Base-by-base conservation (phyloP, 345 rosid genomes). In the Kernera saxatilis region DNA sequence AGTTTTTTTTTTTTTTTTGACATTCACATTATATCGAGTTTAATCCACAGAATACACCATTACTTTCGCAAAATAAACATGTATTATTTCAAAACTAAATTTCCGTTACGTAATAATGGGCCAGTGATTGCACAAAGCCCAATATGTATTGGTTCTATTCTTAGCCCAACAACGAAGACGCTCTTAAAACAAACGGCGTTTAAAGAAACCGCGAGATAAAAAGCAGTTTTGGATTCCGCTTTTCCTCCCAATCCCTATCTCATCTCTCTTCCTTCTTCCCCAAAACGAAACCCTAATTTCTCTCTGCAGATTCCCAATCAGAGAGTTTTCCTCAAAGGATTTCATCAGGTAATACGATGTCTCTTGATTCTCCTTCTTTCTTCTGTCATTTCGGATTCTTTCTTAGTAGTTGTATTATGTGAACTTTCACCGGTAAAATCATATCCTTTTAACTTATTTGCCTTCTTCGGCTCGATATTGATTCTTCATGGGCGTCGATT, bases 261-360 rank as follows among this genome's bases (percentile, higher is more conserved):
- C 37, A 17, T 23, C 30, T n/a, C 22, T 44, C 19, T 5, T 23
- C 32, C 43, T 39, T 52, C 36, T 21, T 60, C 49, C 63, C 39
- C 45, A 54, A 44, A 44, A 45, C 53, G 67, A 74, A 74, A 56
- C 78, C 67, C 72, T 74, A 66, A 66, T 48, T 49, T 58, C 46
- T 58, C 46, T 45, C 66, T 45, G 52, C 51, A 35, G 23, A 18
- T 14, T 64, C 60, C 7, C 32, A 33, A 55, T 55, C 27, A 40
- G 26, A 23, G 52, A 29, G 18, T 17, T 61, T 27, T 0, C 13
- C 22, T 26, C 5, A 19, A 21, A 49, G 2, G 15, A 14, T 64
- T 19, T 73, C 66, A 14, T 32, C 61, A 67, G 67, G 77, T 74
- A 29, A 61, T 5, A 50, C 1, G 17, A 5, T 27, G 5, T 59